Conservation (phyloP, 1,284 basidiomycete genomes). For the Papiliotrema nemorosa region DNA sequence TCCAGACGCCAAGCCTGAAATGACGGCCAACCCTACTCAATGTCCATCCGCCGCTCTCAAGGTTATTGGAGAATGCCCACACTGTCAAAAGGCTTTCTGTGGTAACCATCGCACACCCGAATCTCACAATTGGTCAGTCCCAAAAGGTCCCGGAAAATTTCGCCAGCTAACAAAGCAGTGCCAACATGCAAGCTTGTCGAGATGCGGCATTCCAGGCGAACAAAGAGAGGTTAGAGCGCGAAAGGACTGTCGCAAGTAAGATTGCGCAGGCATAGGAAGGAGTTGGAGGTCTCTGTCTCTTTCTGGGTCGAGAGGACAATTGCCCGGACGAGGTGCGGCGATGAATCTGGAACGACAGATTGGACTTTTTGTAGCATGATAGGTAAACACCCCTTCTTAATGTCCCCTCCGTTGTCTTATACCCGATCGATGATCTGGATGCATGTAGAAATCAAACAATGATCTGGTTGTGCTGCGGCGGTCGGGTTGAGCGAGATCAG, state of each 20-base stretch:
- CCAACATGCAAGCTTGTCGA: conserved; percentile 48
- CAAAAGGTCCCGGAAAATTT: background rate
- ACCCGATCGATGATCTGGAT: too few species aligned
- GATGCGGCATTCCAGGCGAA: conserved; percentile 52
- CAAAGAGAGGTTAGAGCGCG: conserved; percentile 49
- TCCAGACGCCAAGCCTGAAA: conserved; percentile 23
- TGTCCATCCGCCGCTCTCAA: conserved; percentile 48
- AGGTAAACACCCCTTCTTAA: too few species aligned
- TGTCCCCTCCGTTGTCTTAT: too few species aligned
- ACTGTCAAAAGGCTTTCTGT: conserved; percentile 49
- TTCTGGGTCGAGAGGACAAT: background rate
- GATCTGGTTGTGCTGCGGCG: too few species aligned
- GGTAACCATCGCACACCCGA: conserved; percentile 49
- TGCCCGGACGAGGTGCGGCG: background rate
- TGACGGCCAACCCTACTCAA: conserved; percentile 44
- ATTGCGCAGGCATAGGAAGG: conserved; percentile 44
- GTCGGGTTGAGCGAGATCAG: too few species aligned
- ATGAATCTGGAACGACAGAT: background rate
- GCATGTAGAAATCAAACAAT: too few species aligned
- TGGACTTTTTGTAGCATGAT: background rate
- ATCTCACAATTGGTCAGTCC: conserved; percentile 50
- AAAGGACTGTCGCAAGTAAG: conserved; percentile 49
- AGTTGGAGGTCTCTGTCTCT: background rate
- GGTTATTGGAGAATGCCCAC: conserved; percentile 50
- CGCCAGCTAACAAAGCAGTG: conserved; percentile 16